Percentiles rank a stretch among this genome's conserved stretches.
Conservation (phyloP, 2,329 filamentous ascomycete species). For the Penicillium decumbens region DNA sequence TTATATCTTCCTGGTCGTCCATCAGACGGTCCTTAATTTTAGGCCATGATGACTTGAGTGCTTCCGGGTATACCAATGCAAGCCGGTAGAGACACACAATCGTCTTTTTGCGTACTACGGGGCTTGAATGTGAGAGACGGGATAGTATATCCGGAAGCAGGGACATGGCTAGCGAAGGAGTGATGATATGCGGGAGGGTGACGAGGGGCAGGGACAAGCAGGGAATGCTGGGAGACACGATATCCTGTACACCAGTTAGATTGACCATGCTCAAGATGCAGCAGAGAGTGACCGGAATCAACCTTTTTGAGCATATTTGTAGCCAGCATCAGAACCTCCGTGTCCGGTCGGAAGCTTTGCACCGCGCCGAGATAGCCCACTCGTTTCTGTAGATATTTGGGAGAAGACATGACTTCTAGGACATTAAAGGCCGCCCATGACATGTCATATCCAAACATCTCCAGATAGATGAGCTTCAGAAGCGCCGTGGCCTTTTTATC, state of each 20-base stretch:
- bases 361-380: slow-evolving; percentile 93
- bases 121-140: slow-evolving; percentile 77
- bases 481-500: slow-evolving; percentile 95
- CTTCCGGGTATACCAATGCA: slow-evolving; percentile 94
- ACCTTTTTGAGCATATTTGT: slow-evolving; percentile 96
- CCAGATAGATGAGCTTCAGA: slow-evolving; percentile 91
- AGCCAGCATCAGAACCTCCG: slow-evolving; percentile 94
- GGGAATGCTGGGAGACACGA: slow-evolving; percentile 65
- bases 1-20: slow-evolving; percentile 83
- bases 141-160: slow-evolving; percentile 81
- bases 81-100: slow-evolving; percentile 90
- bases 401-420: slow-evolving; percentile 95
- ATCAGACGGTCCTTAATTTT: slow-evolving; percentile 93
- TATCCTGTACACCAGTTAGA: slow-evolving; percentile 33
- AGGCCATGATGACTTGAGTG: slow-evolving; percentile 86
- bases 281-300: slow-evolving; percentile 1
- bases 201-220: slow-evolving; percentile 81
- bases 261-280: not conserved
- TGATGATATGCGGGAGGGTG: slow-evolving; percentile 92
- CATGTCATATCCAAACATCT: slow-evolving; percentile 99
- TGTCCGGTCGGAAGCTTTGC: slow-evolving; percentile 92
- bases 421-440: slow-evolving; percentile 99
- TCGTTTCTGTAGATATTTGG: slow-evolving; percentile 90
- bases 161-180: slow-evolving; percentile 83
- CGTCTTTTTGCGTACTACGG: slow-evolving; percentile 88